These are phyloP conservation scores for Acer campestre DNA, from an alignment of 345 rosid species.

Conservation along the genomic window DNA sequence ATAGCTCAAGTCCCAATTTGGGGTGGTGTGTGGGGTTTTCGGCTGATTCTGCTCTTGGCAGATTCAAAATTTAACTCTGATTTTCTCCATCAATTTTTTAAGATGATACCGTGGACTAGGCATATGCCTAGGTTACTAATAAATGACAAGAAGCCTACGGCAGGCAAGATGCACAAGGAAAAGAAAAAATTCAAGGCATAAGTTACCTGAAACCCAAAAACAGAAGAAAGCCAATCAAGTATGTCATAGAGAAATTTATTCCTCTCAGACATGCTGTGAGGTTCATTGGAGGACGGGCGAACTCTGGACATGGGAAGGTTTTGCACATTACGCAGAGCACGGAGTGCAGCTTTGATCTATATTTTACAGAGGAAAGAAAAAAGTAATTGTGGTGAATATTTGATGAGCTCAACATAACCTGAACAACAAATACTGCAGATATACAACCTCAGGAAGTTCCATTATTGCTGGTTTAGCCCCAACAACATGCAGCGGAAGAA, in stretches of 20 bases:
- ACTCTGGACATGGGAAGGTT: constrained; percentile 62
- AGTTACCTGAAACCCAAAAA: constrained; percentile 96
- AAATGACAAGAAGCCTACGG: background rate
- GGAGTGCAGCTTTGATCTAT: constrained; percentile 82
- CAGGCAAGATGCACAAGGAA: constrained; percentile 13
- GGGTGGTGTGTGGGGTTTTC: background rate
- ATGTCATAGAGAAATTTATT: constrained; percentile 54
- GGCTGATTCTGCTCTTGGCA: background rate
- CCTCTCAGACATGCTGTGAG: constrained; percentile 38
- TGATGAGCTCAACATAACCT: constrained; percentile 16
- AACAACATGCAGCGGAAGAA: constrained; percentile 72
- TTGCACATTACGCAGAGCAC: constrained; percentile 56
- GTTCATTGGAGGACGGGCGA: constrained; percentile 21
- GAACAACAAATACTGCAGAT: constrained; percentile 15
- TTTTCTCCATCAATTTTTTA: background rate
- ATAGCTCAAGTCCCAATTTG: background rate
- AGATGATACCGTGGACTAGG: constrained; percentile 4
- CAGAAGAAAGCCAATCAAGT: constrained; percentile 89
- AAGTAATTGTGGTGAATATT: constrained; percentile 16
- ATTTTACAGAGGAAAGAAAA: constrained; percentile 16
- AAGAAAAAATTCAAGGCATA: constrained; percentile 18
- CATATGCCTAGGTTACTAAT: background rate
- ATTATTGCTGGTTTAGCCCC: constrained; percentile 73
- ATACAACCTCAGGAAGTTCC: constrained; percentile 90
- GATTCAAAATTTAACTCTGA: background rate